phyloP scores from a whole-genome alignment of 139 green algal species.

The Desmodesmus armatus region DNA sequence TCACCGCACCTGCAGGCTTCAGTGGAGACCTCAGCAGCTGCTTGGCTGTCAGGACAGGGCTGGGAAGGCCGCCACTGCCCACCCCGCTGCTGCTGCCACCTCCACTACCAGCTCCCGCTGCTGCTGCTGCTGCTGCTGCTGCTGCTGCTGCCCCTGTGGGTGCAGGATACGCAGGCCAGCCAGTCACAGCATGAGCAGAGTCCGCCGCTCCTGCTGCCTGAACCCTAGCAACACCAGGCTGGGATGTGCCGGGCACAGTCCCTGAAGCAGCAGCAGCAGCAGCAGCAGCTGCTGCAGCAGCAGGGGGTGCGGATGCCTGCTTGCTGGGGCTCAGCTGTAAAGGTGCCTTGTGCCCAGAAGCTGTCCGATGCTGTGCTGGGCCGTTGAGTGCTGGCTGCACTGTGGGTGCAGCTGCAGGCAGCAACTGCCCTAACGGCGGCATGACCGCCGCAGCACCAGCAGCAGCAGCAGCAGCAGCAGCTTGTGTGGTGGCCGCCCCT shows the following conservation, averaged over 20 bases:
- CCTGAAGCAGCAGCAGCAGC: background rate
- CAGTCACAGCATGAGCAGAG: too few species aligned
- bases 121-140: constrained; percentile 1
- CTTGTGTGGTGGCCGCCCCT: background rate
- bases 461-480: background rate
- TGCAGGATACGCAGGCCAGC: too few species aligned
- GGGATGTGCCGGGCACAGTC: too few species aligned
- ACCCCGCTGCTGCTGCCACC: too few species aligned
- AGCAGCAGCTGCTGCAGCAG: background rate
- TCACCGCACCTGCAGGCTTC: too few species aligned
- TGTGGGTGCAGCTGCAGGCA: background rate
- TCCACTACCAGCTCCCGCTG: background rate
- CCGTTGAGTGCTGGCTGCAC: background rate
- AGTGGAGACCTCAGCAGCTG: too few species aligned
- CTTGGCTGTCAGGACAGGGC: too few species aligned
- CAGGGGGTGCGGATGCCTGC: background rate
- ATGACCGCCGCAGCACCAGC: background rate
- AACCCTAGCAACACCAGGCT: too few species aligned
- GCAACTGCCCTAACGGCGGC: too few species aligned
- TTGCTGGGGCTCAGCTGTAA: background rate
- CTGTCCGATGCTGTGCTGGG: background rate
- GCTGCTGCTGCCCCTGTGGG: background rate
- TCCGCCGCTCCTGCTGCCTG: too few species aligned
- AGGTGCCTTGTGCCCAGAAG: background rate
- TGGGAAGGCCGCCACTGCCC: too few species aligned